These are phyloP conservation scores for Leishmania aethiopica DNA, from an alignment of 208 protist genomes.

Conservation along the genomic window DNA sequence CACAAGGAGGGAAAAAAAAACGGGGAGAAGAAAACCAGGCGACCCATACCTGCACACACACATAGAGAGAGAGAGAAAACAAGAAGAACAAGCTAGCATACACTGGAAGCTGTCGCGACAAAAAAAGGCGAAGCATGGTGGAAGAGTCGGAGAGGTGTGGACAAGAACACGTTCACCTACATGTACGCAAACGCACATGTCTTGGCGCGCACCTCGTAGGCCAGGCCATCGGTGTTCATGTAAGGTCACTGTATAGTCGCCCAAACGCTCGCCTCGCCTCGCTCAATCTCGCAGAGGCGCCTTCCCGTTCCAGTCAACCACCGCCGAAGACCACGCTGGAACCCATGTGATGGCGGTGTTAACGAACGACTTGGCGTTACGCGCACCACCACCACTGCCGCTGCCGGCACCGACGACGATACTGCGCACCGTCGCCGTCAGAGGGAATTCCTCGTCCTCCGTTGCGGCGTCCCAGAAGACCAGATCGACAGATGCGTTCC, in stretches of 20 bases:
- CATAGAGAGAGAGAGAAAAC: background rate
- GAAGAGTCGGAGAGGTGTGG: background rate
- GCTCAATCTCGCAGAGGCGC: slow-evolving; percentile 38
- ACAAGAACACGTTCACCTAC: background rate
- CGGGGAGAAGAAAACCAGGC: background rate
- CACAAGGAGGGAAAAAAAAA: background rate
- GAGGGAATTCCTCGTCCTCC: slow-evolving; percentile 49
- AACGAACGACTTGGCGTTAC: slow-evolving; percentile 50
- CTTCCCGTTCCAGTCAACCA: slow-evolving; percentile 72
- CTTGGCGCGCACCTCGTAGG: background rate
- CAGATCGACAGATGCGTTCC: slow-evolving; percentile 48
- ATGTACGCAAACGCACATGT: background rate
- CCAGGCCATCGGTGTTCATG: background rate
- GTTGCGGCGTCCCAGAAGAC: slow-evolving; percentile 74
- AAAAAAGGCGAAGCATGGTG: background rate
- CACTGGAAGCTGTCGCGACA: background rate
- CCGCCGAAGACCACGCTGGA: slow-evolving; percentile 51
- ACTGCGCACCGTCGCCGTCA: slow-evolving; percentile 50
- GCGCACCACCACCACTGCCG: slow-evolving; percentile 4
- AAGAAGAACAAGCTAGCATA: no score
- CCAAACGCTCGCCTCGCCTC: background rate
- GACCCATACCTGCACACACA: background rate
- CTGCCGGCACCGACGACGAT: slow-evolving; percentile 8
- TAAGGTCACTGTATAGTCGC: background rate
- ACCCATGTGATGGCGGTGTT: slow-evolving; percentile 52